These are phyloP conservation scores for Castanea sativa DNA, from an alignment of 306 rosid genomes.

Conservation along the genomic window DNA sequence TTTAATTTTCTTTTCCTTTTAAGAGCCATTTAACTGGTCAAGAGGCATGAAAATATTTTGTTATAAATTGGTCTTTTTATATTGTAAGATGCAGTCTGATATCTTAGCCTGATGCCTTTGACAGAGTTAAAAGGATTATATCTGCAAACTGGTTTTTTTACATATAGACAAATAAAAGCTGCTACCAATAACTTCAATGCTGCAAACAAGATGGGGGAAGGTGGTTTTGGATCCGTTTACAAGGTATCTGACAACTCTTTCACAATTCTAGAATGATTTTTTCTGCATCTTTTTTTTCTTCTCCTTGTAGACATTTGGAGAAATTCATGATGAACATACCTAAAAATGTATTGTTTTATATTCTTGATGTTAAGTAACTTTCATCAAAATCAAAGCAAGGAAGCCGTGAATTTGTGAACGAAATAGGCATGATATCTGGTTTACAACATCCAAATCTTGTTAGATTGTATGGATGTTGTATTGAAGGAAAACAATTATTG, in stretches of 20 bases:
- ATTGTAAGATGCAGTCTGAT: not conserved
- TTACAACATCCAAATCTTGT: constrained; percentile 29
- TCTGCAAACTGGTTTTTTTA: constrained; percentile 19
- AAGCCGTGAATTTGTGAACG: constrained; percentile 24
- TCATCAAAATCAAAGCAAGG: constrained; percentile 29
- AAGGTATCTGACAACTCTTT: constrained; percentile 38
- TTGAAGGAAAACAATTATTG: constrained; percentile 5
- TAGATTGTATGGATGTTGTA: constrained; percentile 23
- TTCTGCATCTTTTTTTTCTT: not conserved
- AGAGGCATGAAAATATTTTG: not conserved
- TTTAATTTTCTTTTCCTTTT: not conserved
- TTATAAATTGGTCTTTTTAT: not conserved
- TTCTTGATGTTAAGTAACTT: constrained; percentile 19
- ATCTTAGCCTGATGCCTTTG: not conserved
- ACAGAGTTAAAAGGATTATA: constrained; percentile 14
- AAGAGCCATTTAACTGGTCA: not conserved
- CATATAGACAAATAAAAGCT: constrained; percentile 20
- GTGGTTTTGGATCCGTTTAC: constrained; percentile 77
- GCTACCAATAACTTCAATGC: constrained; percentile 56
- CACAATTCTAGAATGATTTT: not conserved
- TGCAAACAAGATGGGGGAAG: constrained; percentile 62
- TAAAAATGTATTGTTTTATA: not conserved
- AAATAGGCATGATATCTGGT: constrained; percentile 26
- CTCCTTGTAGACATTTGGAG: not conserved
- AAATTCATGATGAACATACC: not conserved